Conservation (phyloP, 2,329 filamentous ascomycete genomes). For the Alternaria panax region DNA sequence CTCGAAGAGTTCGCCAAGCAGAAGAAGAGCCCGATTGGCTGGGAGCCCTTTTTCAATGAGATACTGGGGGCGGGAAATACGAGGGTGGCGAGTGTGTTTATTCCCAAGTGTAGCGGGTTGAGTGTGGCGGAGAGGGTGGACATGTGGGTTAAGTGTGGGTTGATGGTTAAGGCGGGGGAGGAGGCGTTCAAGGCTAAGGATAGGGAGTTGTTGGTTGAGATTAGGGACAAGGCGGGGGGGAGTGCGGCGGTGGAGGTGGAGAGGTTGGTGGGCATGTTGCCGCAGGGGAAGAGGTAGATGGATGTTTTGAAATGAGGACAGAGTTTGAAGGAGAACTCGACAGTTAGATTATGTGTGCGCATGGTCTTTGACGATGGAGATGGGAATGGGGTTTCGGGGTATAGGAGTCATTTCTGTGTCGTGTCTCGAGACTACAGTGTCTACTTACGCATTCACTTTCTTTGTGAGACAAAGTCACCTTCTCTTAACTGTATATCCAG, state of each 20-base stretch:
- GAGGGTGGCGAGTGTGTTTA: slow-evolving; percentile 80
- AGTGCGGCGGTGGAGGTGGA: slow-evolving; percentile 81
- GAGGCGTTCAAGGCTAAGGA: slow-evolving; percentile 88
- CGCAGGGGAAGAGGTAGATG: slow-evolving; percentile 15
- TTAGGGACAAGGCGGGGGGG: slow-evolving; percentile 76
- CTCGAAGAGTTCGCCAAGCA: slow-evolving; percentile 82
- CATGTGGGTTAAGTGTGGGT: slow-evolving; percentile 97
- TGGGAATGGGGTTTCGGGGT: background rate
- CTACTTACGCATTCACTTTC: too few species aligned
- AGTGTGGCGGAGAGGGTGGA: slow-evolving; percentile 74
- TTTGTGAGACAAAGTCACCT: too few species aligned
- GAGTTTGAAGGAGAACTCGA: rapidly evolving
- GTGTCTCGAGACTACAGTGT: too few species aligned
- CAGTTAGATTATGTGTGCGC: background rate
- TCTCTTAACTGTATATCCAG: background rate
- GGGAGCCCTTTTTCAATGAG: slow-evolving; percentile 97
- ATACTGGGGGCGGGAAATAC: slow-evolving; percentile 88
- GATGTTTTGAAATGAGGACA: background rate
- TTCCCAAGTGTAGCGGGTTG: slow-evolving; percentile 83
- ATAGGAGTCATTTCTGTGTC: background rate
- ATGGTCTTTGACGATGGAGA: background rate
- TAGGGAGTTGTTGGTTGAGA: slow-evolving; percentile 72
- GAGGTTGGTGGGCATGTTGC: slow-evolving; percentile 68
- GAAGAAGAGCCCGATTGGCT: slow-evolving; percentile 90
- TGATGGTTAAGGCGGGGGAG: slow-evolving; percentile 87